Evolutionary conservation across 345 rosid species (phyloP).

Genomic region (Melaleuca quinquenervia): DNA sequence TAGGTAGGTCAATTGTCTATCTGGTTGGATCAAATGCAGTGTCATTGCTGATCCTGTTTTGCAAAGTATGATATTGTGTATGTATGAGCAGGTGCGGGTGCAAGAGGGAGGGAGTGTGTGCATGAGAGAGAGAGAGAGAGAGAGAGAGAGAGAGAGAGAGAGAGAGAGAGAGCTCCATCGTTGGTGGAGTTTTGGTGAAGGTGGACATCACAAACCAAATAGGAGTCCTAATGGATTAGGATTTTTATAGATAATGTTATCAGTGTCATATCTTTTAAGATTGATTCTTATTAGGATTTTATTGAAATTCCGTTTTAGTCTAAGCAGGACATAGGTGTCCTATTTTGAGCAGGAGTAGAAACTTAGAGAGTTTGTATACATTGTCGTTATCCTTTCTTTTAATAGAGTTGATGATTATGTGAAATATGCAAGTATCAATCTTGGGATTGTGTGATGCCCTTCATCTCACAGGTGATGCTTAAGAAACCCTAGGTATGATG

Average conservation of each 20-base stretch:
- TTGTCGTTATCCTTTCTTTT: not conserved
- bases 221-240: not conserved
- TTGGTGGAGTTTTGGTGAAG: not conserved
- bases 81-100: not conserved
- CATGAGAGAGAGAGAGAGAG: not conserved
- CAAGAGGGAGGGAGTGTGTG: too few species aligned
- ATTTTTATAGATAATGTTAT: not conserved
- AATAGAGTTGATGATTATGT: not conserved
- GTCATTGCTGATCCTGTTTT: too few species aligned
- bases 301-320: not conserved
- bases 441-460: not conserved
- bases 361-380: not conserved
- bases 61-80: not conserved
- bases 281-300: not conserved
- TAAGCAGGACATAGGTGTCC: not conserved
- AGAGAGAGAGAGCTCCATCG: not conserved
- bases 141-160: not conserved
- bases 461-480: not conserved
- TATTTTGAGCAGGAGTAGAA: not conserved
- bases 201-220: not conserved
- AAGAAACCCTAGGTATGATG: not conserved
- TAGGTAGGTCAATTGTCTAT: too few species aligned
- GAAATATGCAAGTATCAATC: not conserved
- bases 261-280: not conserved
- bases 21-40: too few species aligned